phyloP scores from a whole-genome alignment of 805 yeast species.

The Ogataea dorogensis region DNA sequence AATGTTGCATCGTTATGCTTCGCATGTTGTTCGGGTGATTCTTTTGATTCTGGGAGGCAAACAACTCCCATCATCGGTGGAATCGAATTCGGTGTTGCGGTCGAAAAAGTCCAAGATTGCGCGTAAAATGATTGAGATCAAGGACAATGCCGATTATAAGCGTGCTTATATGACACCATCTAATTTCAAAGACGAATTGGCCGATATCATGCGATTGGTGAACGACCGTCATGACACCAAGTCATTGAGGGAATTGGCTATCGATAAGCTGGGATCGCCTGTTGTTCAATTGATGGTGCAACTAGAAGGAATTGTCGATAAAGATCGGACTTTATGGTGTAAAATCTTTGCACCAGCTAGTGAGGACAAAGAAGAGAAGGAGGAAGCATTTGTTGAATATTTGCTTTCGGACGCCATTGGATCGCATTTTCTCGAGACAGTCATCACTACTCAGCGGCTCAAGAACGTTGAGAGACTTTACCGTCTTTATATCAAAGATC shows the following conservation, averaged over 20 bases:
- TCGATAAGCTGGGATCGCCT: slow-evolving; percentile 83
- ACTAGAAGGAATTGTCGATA: slow-evolving; percentile 77
- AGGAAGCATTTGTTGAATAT: slow-evolving; percentile 80
- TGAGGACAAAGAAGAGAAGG: slow-evolving; percentile 54
- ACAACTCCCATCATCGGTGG: slow-evolving; percentile 69
- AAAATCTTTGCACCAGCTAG: slow-evolving; percentile 51
- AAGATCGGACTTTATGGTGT: slow-evolving; percentile 70
- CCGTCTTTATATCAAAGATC: slow-evolving; percentile 66
- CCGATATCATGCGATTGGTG: slow-evolving; percentile 45
- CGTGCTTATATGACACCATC: slow-evolving; percentile 67
- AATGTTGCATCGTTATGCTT: slow-evolving; percentile 76
- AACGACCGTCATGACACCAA: slow-evolving; percentile 40
- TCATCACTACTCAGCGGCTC: slow-evolving; percentile 61
- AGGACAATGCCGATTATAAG: slow-evolving; percentile 71
- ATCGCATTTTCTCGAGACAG: slow-evolving; percentile 81
- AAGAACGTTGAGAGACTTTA: slow-evolving; percentile 72
- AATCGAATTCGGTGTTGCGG: slow-evolving; percentile 69
- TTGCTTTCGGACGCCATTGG: slow-evolving; percentile 88
- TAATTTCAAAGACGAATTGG: slow-evolving; percentile 61
- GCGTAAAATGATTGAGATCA: slow-evolving; percentile 87
- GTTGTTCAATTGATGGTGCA: slow-evolving; percentile 76
- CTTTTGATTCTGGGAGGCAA: slow-evolving; percentile 74
- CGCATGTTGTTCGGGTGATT: slow-evolving; percentile 78
- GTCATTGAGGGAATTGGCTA: slow-evolving; percentile 65
- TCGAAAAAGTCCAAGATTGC: slow-evolving; percentile 85